A percentile compares a stretch with the other conserved stretches of the same genome.
Evolutionary conservation across 768 basidiomycete genomes (phyloP).

Genomic region (Pleurotus citrinopileatus): DNA sequence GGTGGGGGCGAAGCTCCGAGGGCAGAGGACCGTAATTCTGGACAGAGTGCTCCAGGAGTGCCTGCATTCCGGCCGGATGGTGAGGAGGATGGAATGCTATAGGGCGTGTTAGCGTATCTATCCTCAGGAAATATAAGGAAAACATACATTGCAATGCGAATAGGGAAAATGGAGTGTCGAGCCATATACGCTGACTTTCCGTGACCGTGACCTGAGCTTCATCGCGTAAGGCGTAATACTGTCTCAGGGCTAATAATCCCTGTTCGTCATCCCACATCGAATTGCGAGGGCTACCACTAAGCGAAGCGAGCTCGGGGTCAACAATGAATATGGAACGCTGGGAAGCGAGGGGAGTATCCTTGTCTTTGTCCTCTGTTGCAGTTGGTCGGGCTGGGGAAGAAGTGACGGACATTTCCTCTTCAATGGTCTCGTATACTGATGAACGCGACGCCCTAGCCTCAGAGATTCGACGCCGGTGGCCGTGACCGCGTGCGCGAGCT

Average conservation of each 20-base stretch:
- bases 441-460: constrained; percentile 58
- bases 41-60: constrained; percentile 68
- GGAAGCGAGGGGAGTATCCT: constrained; percentile 28
- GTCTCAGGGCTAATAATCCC: constrained; percentile 62
- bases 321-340: constrained; percentile 51
- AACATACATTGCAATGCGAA: constrained; percentile 70
- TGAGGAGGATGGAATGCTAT: constrained; percentile 71
- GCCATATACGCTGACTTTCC: constrained; percentile 66
- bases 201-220: constrained; percentile 65
- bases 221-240: constrained; percentile 65
- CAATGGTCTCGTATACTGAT: constrained; percentile 78
- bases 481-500: constrained; percentile 50
- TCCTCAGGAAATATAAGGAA: not conserved
- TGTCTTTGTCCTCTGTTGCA: constrained; percentile 25
- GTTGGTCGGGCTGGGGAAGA: constrained; percentile 28
- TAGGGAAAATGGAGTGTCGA: constrained; percentile 71
- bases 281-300: constrained; percentile 36
- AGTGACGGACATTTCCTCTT: constrained; percentile 56
- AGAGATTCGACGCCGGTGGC: constrained; percentile 71
- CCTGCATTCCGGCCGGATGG: constrained; percentile 66
- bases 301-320: constrained; percentile 51
- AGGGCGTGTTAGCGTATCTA: constrained; percentile 12
- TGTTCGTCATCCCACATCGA: constrained; percentile 65
- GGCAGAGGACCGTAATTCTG: constrained; percentile 74
- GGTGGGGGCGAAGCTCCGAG: constrained; percentile 61